Evolutionary conservation across 1,284 basidiomycete species (phyloP).

Genomic region (Ustilago esculenta): DNA sequence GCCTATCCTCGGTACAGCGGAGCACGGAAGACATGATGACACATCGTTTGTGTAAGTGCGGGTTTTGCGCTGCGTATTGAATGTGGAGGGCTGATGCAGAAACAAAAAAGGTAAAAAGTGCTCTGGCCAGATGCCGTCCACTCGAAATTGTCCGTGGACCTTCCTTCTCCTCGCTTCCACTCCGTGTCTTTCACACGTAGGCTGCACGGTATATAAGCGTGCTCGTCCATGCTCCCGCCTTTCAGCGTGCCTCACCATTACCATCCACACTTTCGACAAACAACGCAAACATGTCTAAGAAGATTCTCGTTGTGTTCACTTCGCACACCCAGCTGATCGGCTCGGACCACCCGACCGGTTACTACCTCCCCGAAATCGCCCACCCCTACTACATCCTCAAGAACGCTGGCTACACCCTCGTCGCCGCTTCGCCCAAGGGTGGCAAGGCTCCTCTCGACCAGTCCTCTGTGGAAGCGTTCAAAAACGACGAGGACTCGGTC

Average conservation of each 20-base stretch:
- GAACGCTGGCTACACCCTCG: constrained; percentile 72
- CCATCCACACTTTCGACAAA: neutral
- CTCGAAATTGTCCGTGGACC: constrained; percentile 3
- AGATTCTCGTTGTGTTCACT: constrained; percentile 79
- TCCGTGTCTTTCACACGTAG: no score
- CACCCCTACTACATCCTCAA: constrained; percentile 80
- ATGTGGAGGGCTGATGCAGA: no score
- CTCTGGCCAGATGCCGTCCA: neutral
- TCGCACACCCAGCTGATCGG: constrained; percentile 75
- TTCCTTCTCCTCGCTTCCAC: constrained; percentile 1
- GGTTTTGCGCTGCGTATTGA: neutral
- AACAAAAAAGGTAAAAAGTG: no score
- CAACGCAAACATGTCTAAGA: constrained; percentile 34
- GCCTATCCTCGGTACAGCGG: neutral
- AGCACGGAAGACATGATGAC: constrained; percentile 3
- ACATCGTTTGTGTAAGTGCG: no score
- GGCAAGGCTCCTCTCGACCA: constrained; percentile 79
- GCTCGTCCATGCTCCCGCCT: no score
- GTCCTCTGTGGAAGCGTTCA: constrained; percentile 72
- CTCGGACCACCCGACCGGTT: constrained; percentile 73
- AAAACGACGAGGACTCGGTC: constrained; percentile 72
- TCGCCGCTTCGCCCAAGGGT: constrained; percentile 77
- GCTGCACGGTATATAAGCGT: no score
- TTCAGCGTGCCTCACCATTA: neutral
- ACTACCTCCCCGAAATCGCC: constrained; percentile 72